Base-by-base conservation (phyloP, 2,329 filamentous ascomycete species). In the Aspergillus ibericus region DNA sequence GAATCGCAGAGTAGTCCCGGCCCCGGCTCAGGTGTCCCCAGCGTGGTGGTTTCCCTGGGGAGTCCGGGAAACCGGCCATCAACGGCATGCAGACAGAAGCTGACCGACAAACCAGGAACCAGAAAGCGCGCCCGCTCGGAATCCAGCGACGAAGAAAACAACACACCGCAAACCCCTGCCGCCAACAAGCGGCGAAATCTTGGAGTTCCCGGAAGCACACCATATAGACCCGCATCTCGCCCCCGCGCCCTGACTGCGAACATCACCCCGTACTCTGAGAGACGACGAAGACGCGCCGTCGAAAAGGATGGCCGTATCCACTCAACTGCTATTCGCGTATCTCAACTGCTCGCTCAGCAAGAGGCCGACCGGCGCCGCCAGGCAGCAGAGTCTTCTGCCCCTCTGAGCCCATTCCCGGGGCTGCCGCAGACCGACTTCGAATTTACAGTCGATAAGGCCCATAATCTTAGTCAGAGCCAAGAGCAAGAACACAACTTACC, bases 281-380 rank as follows among this genome's bases (percentile, higher is more conserved):
- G 72, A 38, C 64, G 66, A 15, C 69, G 65, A 16, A 69, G 71
- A 12, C 72, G 72, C 32, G 60, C 63, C 16, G 63, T 62, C 3
- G 71, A 75, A 57, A 63, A 62, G 22, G 61, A 69, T 50, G 75
- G 73, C 12, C 67, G 68, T 5, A 70, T 75, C 27, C 63, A 72
- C 18, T 67, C 63, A n/a, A 75, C 75, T 4, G 58, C 75, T 10
- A 74, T 71, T 44, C 72, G 71, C 15, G 58, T 75, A 29, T 68
- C 72, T 15, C 58, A 73, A 38, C 60, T 72, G 7, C 58, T 75
- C n/a, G 66, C 67, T 16, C 70, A 75, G 58, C 66, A 65, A 22
- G 67, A 70, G 36, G 62, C 68, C 15, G 68, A 73, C 53, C 65
- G 68, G n/a, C 44, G 25, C 51, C 63, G 65, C 15, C 59, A 49